Evolutionary conservation across 495 filamentous ascomycete species (phyloP).

Genomic region (Xylaria bambusicola): DNA sequence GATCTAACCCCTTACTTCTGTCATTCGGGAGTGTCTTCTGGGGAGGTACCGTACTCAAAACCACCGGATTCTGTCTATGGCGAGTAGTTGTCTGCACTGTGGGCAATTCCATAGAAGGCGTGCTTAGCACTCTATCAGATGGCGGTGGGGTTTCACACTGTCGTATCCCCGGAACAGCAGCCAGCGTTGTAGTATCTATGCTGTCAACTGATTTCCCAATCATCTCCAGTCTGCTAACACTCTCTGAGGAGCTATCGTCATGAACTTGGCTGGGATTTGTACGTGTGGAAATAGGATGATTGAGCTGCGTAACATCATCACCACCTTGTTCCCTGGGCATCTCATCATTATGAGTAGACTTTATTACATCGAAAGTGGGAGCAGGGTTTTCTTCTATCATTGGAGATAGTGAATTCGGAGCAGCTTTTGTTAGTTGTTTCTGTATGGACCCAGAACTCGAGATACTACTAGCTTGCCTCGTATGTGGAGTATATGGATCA

Average conservation of each 20-base stretch:
- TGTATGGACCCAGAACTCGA: constrained; percentile 25
- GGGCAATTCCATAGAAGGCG: background rate
- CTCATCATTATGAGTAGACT: background rate
- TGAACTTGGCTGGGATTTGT: background rate
- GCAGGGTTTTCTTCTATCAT: constrained; percentile 35
- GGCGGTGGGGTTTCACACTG: background rate
- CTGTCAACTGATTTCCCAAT: too few relatives aligned
- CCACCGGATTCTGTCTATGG: background rate
- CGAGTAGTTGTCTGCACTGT: background rate
- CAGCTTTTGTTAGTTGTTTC: constrained; percentile 20
- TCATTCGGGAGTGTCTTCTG: background rate
- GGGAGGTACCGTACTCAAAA: background rate
- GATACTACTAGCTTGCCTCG: constrained; percentile 18
- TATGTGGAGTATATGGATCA: background rate
- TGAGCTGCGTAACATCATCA: background rate
- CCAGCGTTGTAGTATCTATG: background rate
- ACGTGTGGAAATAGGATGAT: background rate
- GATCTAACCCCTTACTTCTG: background rate
- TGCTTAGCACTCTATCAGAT: background rate
- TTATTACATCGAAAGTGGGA: background rate
- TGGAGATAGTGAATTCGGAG: constrained; percentile 32
- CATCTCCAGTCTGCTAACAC: background rate
- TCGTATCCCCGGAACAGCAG: background rate
- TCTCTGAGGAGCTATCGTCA: background rate
- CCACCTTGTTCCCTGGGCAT: background rate